These are phyloP conservation scores for Trichoderma simmonsii DNA, from an alignment of 2,329 filamentous ascomycete species.

Conservation along the genomic window DNA sequence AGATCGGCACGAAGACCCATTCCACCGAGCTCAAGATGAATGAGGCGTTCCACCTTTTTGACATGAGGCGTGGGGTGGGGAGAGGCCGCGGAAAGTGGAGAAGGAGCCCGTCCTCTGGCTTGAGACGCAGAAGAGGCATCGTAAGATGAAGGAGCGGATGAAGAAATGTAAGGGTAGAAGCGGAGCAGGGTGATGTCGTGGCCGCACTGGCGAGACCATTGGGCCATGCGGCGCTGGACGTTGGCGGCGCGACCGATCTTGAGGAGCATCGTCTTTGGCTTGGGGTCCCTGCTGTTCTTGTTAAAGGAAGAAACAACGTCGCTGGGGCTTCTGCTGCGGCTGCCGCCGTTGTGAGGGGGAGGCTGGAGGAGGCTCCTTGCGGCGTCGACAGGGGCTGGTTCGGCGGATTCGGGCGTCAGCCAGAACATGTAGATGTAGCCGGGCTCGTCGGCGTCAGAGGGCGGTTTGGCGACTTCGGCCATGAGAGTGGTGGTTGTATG, in stretches of 20 bases:
- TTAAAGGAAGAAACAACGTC: constrained; percentile 52
- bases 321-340: constrained; percentile 44
- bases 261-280: constrained; percentile 60
- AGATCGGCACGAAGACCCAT: constrained; percentile 53
- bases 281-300: constrained; percentile 21
- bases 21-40: constrained; percentile 82
- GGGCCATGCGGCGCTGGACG: constrained; percentile 83
- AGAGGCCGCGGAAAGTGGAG: constrained; percentile 32
- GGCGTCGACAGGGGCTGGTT: constrained; percentile 55
- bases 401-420: constrained; percentile 66
- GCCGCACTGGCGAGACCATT: constrained; percentile 92
- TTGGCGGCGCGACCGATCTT: constrained; percentile 72
- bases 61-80: constrained; percentile 77
- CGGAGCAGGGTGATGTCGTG: constrained; percentile 84
- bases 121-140: constrained; percentile 3
- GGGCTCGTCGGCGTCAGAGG: constrained; percentile 64
- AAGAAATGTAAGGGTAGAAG: constrained; percentile 79
- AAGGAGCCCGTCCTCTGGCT: constrained; percentile 28
- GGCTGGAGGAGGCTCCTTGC: constrained; percentile 58
- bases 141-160: constrained; percentile 35
- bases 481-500: constrained; percentile 68
- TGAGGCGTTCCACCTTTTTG: constrained; percentile 82
- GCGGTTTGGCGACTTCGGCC: constrained; percentile 71
- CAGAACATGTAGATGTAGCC: constrained; percentile 99
- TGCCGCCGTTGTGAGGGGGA: constrained; percentile 33